Percentiles rank a stretch among this genome's conserved stretches.
Conservation (phyloP, 495 filamentous ascomycete genomes). For the Penicillium herquei region DNA sequence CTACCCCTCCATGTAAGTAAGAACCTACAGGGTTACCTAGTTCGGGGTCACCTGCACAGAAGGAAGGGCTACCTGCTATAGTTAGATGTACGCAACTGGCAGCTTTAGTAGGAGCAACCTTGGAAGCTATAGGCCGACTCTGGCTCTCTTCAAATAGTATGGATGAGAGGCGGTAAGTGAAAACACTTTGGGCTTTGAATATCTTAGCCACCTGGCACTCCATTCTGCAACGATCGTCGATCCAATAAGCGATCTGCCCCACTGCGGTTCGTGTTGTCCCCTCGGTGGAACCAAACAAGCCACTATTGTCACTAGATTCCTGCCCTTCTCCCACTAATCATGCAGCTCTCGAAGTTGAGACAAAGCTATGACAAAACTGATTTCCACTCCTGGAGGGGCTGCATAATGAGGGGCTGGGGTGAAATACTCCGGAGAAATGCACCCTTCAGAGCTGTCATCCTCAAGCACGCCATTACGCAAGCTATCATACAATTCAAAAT, state of each 20-base stretch:
- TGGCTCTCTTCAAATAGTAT: no score
- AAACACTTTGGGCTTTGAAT: no score
- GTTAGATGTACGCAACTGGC: no score
- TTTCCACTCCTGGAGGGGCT: background rate
- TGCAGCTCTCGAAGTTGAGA: background rate
- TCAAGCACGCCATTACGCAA: conserved; percentile 17
- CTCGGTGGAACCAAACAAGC: conserved; percentile 11
- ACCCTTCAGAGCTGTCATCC: background rate
- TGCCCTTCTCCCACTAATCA: background rate
- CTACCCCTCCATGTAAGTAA: no score
- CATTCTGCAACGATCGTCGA: conserved; percentile 9
- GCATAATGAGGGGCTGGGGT: background rate
- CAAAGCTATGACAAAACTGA: background rate
- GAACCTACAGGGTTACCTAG: no score
- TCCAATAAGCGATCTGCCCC: conserved; percentile 2
- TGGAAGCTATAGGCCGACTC: no score
- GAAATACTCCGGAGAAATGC: background rate
- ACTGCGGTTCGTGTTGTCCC: conserved; percentile 5
- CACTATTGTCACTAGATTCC: conserved; percentile 10
- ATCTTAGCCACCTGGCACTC: background rate
- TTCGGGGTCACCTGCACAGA: no score
- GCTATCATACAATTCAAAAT: background rate
- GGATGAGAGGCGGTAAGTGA: no score
- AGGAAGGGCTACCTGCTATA: no score
- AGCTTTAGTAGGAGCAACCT: no score